Evolutionary conservation across 768 basidiomycete species (phyloP).

Genomic region (Pleurotus citrinopileatus): DNA sequence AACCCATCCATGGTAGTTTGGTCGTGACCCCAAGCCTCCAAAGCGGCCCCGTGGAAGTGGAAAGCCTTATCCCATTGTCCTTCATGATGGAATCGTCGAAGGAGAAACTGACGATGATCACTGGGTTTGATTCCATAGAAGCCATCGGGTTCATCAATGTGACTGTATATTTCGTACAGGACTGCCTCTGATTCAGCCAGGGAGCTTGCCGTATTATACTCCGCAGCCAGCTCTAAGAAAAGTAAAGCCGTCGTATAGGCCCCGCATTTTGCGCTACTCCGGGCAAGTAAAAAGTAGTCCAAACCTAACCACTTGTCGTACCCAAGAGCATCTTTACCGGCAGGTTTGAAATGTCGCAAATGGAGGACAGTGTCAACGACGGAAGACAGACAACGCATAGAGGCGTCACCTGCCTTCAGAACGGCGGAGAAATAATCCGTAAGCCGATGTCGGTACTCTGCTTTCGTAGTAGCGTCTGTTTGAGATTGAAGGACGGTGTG

Average conservation of each 20-base stretch:
- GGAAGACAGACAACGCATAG: constrained; percentile 44
- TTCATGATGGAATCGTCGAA: constrained; percentile 90
- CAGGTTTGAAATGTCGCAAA: constrained; percentile 64
- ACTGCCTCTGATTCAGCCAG: constrained; percentile 56
- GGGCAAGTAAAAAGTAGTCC: constrained; percentile 69
- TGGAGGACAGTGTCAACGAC: constrained; percentile 79
- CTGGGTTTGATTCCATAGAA: constrained; percentile 90
- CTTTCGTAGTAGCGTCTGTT: constrained; percentile 13
- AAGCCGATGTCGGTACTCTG: constrained; percentile 26
- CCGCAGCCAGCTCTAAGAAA: constrained; percentile 78
- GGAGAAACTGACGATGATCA: constrained; percentile 76
- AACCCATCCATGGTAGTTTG: constrained; percentile 57
- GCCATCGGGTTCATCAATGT: constrained; percentile 97
- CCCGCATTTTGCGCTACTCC: constrained; percentile 71
- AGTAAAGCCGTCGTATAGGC: constrained; percentile 89
- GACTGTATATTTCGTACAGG: constrained; percentile 88
- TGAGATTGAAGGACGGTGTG: constrained; percentile 55
- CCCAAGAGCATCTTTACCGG: constrained; percentile 37
- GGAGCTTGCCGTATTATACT: constrained; percentile 33
- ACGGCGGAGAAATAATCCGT: constrained; percentile 60
- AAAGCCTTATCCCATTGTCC: constrained; percentile 91
- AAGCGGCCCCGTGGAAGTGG: constrained; percentile 80
- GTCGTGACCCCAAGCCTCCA: constrained; percentile 56
- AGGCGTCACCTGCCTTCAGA: constrained; percentile 36
- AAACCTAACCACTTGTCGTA: constrained; percentile 82